Percentiles rank a stretch among this genome's conserved stretches.
Conservation (phyloP, 257 asterid genomes). For the Leonotis leonurus region DNA sequence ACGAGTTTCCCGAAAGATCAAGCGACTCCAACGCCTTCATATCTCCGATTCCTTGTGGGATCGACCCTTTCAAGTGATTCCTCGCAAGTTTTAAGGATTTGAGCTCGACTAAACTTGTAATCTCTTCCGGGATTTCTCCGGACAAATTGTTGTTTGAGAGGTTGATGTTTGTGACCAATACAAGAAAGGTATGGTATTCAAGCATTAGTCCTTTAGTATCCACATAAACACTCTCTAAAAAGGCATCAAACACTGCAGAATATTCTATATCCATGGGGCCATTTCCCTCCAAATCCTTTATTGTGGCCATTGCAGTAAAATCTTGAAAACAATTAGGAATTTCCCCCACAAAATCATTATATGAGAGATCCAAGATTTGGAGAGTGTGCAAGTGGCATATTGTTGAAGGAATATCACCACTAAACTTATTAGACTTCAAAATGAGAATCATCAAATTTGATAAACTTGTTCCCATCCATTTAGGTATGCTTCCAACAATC, state of each 20-base stretch:
- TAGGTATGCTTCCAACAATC: conserved; percentile 17
- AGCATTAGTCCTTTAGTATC: background rate
- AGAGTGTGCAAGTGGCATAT: conserved; percentile 18
- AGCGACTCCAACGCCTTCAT: conserved; percentile 5
- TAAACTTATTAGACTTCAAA: conserved; percentile 20
- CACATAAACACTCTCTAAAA: background rate
- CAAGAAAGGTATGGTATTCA: background rate
- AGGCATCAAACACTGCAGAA: background rate
- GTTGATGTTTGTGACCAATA: background rate
- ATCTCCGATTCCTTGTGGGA: background rate
- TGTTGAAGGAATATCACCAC: conserved; percentile 17
- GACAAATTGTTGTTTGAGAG: background rate
- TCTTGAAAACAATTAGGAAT: conserved; percentile 20
- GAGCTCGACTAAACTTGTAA: background rate
- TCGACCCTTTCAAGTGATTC: background rate
- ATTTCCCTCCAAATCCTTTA: background rate
- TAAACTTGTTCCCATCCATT: conserved; percentile 25
- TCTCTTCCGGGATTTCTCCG: background rate
- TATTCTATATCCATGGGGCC: background rate
- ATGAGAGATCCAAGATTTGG: conserved; percentile 26
- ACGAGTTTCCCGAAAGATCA: background rate
- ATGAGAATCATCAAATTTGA: background rate
- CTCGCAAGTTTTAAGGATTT: background rate
- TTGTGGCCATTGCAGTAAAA: conserved; percentile 20
- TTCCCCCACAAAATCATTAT: conserved; percentile 12